Base-by-base conservation (phyloP, 768 basidiomycete species). In the Ramaria sp. region DNA sequence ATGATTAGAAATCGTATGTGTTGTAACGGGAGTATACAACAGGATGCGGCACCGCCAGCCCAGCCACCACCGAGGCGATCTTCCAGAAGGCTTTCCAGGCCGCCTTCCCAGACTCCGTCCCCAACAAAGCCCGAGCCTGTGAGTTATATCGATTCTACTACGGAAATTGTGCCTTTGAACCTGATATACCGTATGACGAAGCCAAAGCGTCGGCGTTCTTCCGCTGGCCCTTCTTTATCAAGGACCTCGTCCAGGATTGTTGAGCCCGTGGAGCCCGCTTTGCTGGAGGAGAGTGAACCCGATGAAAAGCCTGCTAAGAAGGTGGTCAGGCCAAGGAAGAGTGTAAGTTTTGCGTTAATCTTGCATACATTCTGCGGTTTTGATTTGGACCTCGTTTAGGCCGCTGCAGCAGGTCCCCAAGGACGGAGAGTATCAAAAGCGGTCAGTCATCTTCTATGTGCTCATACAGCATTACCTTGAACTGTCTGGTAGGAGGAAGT, bases 141-240 rank as follows among this genome's bases (percentile, higher is more conserved):
- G 62, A 48, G 81, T 71, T 24, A 51, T 20, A 42, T 41, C 48
- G 54, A 49, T 42, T 15, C 19, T 51, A 22, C 19, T 51, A 22
- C 55, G 22, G 37, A 24, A 47, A 37, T 49, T 49, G 19, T 50
- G 19, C 49, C 37, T 51, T 51, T 61, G 34, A 47, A 64, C 22
- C 62, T 61, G 38, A 22, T 62, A 54, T 31, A 49, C 63, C 65
- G 56, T 31, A 50, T 24, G 54, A 1, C 34, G 63, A 50, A 89
- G 87, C 77, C 83, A n/a, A 91, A 90, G 65, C 79, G 88, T 56
- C 78, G 88, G 39, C 77, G 88, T 62, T 86, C 87, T 12, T 88
- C 88, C 24, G 88, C 88, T 0, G 57, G 51, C 4, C 57, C 57
- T 33, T 72, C 20, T 64, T 88, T 1, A 66, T 74, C 7, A 86